Evolutionary conservation across 2,329 filamentous ascomycete species (phyloP), one percentile per base, ranked within the genome.

Genomic region (Akanthomyces dipterigenus): DNA sequence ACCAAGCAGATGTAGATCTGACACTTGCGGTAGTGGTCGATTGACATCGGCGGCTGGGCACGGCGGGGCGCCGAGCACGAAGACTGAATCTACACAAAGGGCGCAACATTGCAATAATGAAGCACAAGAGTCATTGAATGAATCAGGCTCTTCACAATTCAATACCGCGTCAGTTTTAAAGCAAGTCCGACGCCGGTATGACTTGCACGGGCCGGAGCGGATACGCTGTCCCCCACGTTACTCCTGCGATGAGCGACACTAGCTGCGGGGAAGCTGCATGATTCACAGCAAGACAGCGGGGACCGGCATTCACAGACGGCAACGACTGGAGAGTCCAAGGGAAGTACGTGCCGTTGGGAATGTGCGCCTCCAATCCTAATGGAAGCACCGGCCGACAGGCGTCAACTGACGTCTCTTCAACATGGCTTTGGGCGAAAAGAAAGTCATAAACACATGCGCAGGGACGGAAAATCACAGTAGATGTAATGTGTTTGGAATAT

Each of bases 401-500:
- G 31, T 31, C 31, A 9, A 31, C 5, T 31, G 31, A 31, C 31
- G 18, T 49, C 14, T 26, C 45, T 28, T n/a, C 31, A 8, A 34
- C 11, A 11, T 18, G 36, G 12, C 28, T 20, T 5, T 9, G 20
- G 8, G 26, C n/a, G 34, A 16, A 22, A 42, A 14, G 18, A 18
- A 5, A 55, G 9, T n/a, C 5, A 7, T 14, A 9, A 36, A 5
- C 20, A 34, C 31, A 5, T 7, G 8, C 22, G 20, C 18, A 18
- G 5, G 24, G 5, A 2, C 11, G 2, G 18, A 18, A 3, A 9
- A 5, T 22, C 11, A 5, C 8, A 5, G 38, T 38, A 43, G 24
- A 55, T 16, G n/a, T 18, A 20, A 18, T 24, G 18, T 36, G 14
- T 5, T 60, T 59, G 42, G 61, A 54, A 70, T 70, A 69, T 70